Percentiles rank a stretch among this genome's conserved stretches.
Conservation (phyloP, 257 asterid species). For the Prunella vulgaris region DNA sequence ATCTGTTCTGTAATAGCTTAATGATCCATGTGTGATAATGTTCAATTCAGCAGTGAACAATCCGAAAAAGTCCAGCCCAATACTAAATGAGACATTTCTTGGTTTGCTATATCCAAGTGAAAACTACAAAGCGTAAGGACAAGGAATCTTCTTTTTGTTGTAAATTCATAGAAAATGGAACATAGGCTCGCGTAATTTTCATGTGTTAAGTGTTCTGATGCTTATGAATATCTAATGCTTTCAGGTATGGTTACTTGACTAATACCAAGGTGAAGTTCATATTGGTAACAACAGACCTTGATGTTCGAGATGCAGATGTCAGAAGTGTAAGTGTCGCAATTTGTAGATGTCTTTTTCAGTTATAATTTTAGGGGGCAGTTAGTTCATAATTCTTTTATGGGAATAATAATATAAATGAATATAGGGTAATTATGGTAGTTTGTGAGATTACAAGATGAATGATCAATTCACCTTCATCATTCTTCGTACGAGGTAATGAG, state of each 20-base stretch:
- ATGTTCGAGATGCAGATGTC: conserved; percentile 90
- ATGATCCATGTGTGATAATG: neutral
- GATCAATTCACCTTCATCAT: too few relatives aligned
- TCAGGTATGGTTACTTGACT: conserved; percentile 93
- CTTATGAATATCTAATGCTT: conserved; percentile 18
- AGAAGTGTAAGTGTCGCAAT: conserved; percentile 62
- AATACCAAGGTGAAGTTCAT: conserved; percentile 97
- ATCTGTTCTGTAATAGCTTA: neutral
- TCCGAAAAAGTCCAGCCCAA: conserved; percentile 89
- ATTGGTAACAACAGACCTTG: conserved; percentile 93
- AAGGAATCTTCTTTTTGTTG: neutral
- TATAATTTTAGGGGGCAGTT: neutral
- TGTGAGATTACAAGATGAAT: too few relatives aligned
- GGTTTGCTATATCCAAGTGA: conserved; percentile 97
- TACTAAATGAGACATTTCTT: conserved; percentile 89
- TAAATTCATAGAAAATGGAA: neutral
- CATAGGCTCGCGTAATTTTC: neutral
- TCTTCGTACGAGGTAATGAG: too few relatives aligned
- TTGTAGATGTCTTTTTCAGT: neutral
- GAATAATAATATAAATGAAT: too few relatives aligned
- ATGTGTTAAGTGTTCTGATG: neutral
- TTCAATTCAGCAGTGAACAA: conserved; percentile 73
- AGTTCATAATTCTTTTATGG: too few relatives aligned
- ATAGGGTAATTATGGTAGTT: too few relatives aligned
- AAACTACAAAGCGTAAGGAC: conserved; percentile 93